Conservation (phyloP, 1,284 basidiomycete genomes). For the Thecaphora thlaspeos region DNA sequence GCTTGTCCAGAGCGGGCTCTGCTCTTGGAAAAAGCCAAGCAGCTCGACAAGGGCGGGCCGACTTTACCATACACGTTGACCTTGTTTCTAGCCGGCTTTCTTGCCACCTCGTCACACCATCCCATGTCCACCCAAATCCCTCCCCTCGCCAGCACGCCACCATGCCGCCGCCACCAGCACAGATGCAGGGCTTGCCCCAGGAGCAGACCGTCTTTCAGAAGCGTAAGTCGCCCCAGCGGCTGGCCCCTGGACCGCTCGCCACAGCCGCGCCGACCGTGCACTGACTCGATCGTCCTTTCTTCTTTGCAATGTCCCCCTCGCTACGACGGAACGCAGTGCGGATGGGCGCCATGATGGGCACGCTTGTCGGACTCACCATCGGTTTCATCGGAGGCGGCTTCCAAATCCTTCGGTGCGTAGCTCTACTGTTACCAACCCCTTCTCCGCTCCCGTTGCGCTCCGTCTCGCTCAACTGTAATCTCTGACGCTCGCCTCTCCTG, state of each 20-base stretch:
- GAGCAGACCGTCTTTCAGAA: conserved; percentile 40
- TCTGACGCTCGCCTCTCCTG: background rate
- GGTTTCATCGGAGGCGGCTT: conserved; percentile 54
- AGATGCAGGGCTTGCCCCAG: conserved; percentile 27
- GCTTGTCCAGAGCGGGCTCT: too few species aligned
- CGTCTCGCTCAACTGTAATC: too few species aligned
- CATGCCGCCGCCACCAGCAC: conserved; percentile 31
- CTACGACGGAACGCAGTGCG: conserved; percentile 21
- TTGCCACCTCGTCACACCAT: background rate
- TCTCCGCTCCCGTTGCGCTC: too few species aligned
- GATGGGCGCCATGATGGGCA: conserved; percentile 56
- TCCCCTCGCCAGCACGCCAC: background rate
- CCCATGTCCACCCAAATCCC: background rate
- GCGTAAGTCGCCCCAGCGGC: conserved; percentile 9
- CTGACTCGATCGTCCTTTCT: too few species aligned
- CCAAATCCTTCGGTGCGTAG: conserved; percentile 50
- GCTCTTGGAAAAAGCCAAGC: too few species aligned
- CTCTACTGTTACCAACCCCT: too few species aligned
- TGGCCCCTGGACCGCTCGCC: background rate
- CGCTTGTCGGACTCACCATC: conserved; percentile 51
- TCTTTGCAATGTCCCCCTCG: background rate
- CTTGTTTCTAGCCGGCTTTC: too few species aligned
- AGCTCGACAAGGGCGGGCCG: too few species aligned
- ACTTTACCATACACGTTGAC: too few species aligned
- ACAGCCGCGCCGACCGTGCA: too few species aligned